phyloP scores from a whole-genome alignment of 345 rosid genomes.

The Jatropha curcas region DNA sequence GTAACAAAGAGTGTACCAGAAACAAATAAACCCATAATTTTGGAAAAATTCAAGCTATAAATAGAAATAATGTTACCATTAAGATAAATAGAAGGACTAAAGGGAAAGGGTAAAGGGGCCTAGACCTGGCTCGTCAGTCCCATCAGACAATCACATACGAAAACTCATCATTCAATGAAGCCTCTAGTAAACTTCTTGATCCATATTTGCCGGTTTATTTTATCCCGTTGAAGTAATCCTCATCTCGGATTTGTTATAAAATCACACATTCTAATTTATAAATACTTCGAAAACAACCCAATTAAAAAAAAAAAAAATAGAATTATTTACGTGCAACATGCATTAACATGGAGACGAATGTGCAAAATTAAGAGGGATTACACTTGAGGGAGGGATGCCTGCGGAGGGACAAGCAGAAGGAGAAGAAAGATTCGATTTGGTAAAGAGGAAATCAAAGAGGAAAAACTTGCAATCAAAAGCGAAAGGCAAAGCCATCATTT shows the following conservation, averaged over 20 bases:
- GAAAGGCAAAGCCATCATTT: too few relatives aligned
- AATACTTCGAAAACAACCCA: not conserved
- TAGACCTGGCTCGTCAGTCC: conserved; percentile 87
- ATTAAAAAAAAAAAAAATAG: not conserved
- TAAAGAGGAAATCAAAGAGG: not conserved
- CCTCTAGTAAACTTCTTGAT: conserved; percentile 61
- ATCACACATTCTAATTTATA: not conserved
- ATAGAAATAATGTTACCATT: too few relatives aligned
- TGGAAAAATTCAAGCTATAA: not conserved
- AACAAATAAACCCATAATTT: not conserved
- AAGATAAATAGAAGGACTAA: not conserved
- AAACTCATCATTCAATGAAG: conserved; percentile 84
- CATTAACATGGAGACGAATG: too few relatives aligned
- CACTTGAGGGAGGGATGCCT: conserved; percentile 90
- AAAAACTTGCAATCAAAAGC: not conserved
- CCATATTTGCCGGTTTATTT: conserved; percentile 73
- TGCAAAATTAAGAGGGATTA: not conserved
- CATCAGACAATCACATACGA: conserved; percentile 92
- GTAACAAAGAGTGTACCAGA: not conserved
- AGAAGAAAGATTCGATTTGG: conserved; percentile 4
- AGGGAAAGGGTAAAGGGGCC: not conserved
- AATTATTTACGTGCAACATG: not conserved
- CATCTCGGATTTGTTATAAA: conserved; percentile 51
- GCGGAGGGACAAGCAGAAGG: conserved; percentile 22
- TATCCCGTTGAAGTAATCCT: conserved; percentile 53